Percentiles rank a stretch among this genome's conserved stretches.
Conservation (phyloP, 345 rosid species). For the Camelina neglecta region DNA sequence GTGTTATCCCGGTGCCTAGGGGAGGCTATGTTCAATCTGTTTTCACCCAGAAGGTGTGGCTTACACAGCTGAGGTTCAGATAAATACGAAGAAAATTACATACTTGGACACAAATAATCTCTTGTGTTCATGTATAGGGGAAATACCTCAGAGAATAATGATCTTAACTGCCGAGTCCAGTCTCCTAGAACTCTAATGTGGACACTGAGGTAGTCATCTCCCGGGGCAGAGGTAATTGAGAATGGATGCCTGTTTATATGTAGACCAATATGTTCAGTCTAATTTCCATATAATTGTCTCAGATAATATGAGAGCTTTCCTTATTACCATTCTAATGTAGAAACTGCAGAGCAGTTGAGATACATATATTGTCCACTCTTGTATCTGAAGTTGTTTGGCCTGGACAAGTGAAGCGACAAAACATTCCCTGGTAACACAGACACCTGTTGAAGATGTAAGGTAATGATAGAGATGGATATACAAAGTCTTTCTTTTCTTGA, state of each 20-base stretch:
- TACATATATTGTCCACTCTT: slow-evolving; percentile 86
- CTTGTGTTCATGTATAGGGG: slow-evolving; percentile 33
- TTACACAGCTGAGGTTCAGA: slow-evolving; percentile 54
- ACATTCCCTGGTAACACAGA: slow-evolving; percentile 80
- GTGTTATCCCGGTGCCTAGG: slow-evolving; percentile 46
- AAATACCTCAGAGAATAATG: slow-evolving; percentile 64
- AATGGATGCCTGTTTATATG: slow-evolving; percentile 77
- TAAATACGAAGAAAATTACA: not conserved
- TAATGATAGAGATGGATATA: slow-evolving; percentile 1
- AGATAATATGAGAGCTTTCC: not conserved
- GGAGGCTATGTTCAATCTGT: slow-evolving; percentile 58
- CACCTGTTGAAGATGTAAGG: slow-evolving; percentile 53
- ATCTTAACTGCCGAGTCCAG: slow-evolving; percentile 71
- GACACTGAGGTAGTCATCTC: slow-evolving; percentile 74
- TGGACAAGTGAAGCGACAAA: slow-evolving; percentile 74
- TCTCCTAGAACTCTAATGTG: slow-evolving; percentile 79
- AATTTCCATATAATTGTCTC: not conserved
- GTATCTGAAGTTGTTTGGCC: slow-evolving; percentile 72
- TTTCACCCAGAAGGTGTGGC: slow-evolving; percentile 50
- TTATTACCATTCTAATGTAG: slow-evolving; percentile 80
- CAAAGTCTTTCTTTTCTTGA: not conserved
- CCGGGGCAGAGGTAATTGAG: slow-evolving; percentile 84
- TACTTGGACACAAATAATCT: slow-evolving; percentile 16
- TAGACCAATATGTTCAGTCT: slow-evolving; percentile 17
- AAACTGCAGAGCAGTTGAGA: slow-evolving; percentile 76